Percentiles rank a stretch among this genome's conserved stretches.
Evolutionary conservation across 2,329 filamentous ascomycete genomes (phyloP).

Genomic region (Exophiala sp.): DNA sequence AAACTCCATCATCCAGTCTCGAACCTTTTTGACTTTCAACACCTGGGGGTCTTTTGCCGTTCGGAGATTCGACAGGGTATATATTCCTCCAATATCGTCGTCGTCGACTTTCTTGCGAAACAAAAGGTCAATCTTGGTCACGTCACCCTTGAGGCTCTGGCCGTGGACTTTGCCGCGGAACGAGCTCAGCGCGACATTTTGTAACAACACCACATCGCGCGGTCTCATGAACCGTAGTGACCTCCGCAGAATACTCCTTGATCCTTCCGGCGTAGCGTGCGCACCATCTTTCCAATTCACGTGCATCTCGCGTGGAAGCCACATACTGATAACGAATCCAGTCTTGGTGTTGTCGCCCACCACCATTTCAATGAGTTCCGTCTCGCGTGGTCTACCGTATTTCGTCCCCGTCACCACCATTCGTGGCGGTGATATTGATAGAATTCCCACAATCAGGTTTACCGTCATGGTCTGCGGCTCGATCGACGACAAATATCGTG

Average conservation of each 20-base stretch:
- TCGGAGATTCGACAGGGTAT: constrained; percentile 51
- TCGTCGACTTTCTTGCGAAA: constrained; percentile 54
- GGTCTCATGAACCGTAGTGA: constrained; percentile 53
- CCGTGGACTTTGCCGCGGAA: constrained; percentile 79
- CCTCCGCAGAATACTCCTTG: constrained; percentile 35
- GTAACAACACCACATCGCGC: constrained; percentile 74
- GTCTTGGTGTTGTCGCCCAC: constrained; percentile 82
- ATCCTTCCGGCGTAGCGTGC: constrained; percentile 29
- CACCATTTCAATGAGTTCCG: constrained; percentile 70
- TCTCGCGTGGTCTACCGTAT: constrained; percentile 43
- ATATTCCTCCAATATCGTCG: constrained; percentile 55
- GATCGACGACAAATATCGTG: constrained; percentile 62
- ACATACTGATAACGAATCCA: constrained; percentile 80
- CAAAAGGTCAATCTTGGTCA: constrained; percentile 67
- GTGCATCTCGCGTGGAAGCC: constrained; percentile 52
- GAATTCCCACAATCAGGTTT: constrained; percentile 75
- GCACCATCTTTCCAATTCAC: constrained; percentile 28
- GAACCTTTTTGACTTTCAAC: constrained; percentile 63
- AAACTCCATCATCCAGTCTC: constrained; percentile 72
- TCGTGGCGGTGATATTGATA: constrained; percentile 66
- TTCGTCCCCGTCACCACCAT: constrained; percentile 62
- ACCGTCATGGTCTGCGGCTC: constrained; percentile 77
- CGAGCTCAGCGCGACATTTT: constrained; percentile 72
- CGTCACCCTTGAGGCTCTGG: constrained; percentile 69
- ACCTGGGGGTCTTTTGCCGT: constrained; percentile 49